Evolutionary conservation across 176 grass and related monocot genomes (phyloP).

Genomic region (Zoysia japonica): DNA sequence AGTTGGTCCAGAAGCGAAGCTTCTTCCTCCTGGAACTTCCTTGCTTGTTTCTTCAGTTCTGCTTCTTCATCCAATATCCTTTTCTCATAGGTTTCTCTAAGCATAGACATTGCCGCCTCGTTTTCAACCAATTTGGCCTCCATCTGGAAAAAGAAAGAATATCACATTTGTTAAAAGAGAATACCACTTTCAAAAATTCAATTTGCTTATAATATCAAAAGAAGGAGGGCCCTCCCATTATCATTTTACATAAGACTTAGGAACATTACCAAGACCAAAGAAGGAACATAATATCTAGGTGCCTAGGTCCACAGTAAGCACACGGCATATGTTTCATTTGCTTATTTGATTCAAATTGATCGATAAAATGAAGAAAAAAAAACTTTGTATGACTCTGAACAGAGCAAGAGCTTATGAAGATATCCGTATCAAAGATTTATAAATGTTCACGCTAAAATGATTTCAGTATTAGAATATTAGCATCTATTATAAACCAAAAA

Average conservation of each 20-base stretch:
- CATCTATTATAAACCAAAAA: constrained; percentile 1
- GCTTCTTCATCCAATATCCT: constrained; percentile 64
- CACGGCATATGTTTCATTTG: constrained; percentile 9
- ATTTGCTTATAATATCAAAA: neutral
- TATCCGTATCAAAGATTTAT: constrained; percentile 13
- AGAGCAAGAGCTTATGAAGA: constrained; percentile 7
- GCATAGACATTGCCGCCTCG: constrained; percentile 64
- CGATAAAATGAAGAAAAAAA: neutral
- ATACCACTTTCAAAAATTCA: constrained; percentile 14
- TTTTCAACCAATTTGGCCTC: constrained; percentile 72
- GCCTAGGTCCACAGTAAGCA: neutral
- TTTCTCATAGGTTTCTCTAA: constrained; percentile 80
- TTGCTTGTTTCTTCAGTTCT: constrained; percentile 62
- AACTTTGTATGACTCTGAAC: neutral
- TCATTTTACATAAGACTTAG: constrained; percentile 5
- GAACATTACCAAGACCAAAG: neutral
- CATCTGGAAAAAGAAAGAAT: constrained; percentile 55
- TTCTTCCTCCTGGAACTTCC: constrained; percentile 67
- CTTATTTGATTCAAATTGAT: neutral
- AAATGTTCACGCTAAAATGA: neutral
- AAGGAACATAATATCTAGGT: neutral
- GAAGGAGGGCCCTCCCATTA: neutral
- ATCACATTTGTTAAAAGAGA: constrained; percentile 18
- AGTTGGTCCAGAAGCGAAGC: constrained; percentile 57
- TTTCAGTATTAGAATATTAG: neutral